Base-by-base conservation (phyloP, 495 filamentous ascomycete species). In the Poronia punctata region DNA sequence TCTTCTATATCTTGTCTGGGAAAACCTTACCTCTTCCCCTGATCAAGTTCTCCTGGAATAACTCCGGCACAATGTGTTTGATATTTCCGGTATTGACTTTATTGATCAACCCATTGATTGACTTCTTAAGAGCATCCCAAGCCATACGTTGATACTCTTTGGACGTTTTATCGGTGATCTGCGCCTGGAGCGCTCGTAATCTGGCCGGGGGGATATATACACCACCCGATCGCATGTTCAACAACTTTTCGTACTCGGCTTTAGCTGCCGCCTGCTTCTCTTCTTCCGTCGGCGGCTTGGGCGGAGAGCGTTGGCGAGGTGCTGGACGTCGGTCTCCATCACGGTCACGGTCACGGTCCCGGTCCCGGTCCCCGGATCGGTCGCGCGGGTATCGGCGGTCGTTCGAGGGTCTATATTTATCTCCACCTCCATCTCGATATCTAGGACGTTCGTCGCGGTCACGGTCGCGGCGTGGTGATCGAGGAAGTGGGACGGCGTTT, bases 91-190 rank as follows among this genome's bases (percentile, higher is more conserved):
- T 82, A 62, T 96, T 99, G 66, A 95, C 81, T 62, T 99, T 99
- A 70, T 99, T 99, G 67, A 97, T 90, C 20, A 99, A 66, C 53
- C 92, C 92, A 57, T 99, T 96, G 68, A 99, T 94, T 14, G 84
- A 89, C 70, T 99, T 99, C 68, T 99, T 99, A 56, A 97, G 61
- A 7, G 92, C 90, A 60, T 97, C 93, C 93, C 93, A 97, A 2
- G 90, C 88, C 86, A 99, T 92, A 35, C 93, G 84, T 70, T 99
- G 92, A 60, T 95, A 99, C 62, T 99, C 93, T 63, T 95, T 93
- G 61, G 81, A 92, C 30, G 65, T 79, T 70, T 93, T 95, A 62
- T 99, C 92, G 35, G 90, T 97, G 59, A 99, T 93, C 61, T 93
- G 85, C 23, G 90, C 85, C 62, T 99, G 92, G 42, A 99, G 72